Evolutionary conservation across 768 basidiomycete species (phyloP).

Genomic region (Cystobasidium ongulense): DNA sequence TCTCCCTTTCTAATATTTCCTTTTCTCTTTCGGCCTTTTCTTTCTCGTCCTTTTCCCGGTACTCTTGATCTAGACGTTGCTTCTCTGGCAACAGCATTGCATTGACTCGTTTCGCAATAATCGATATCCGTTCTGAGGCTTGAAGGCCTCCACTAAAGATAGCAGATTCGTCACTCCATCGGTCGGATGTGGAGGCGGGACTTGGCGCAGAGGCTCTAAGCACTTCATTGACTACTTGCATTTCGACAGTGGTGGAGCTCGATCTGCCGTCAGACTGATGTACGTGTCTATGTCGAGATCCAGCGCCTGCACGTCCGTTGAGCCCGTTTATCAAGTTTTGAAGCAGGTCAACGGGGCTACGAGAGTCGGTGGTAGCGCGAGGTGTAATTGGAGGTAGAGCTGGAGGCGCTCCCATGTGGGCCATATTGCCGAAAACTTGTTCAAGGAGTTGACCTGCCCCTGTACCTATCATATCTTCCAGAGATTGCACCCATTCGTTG

Average conservation of each 20-base stretch:
- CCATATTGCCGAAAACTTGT: conserved; percentile 54
- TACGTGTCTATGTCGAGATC: conserved; percentile 6
- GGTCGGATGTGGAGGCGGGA: conserved; percentile 45
- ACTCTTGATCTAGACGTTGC: conserved; percentile 41
- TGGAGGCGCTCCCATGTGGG: not conserved
- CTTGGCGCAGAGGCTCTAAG: conserved; percentile 37
- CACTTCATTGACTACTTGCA: conserved; percentile 35
- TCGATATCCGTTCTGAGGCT: conserved; percentile 31
- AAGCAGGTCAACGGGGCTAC: not conserved
- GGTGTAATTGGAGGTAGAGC: not conserved
- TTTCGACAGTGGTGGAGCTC: not conserved
- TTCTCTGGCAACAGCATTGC: conserved; percentile 4
- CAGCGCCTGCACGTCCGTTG: not conserved
- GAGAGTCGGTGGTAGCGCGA: not conserved
- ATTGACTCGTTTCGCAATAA: conserved; percentile 35
- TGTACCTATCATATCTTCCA: conserved; percentile 72
- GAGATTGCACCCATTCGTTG: conserved; percentile 46
- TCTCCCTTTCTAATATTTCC: not conserved
- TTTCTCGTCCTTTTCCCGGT: conserved; percentile 49
- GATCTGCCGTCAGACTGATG: not conserved
- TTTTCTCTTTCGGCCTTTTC: conserved; percentile 48
- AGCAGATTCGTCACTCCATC: conserved; percentile 47
- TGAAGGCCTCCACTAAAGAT: not conserved
- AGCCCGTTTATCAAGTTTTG: conserved; percentile 13
- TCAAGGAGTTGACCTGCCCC: conserved; percentile 76